Evolutionary conservation across 306 rosid species (phyloP).

Genomic region (Sicyos baderoa): DNA sequence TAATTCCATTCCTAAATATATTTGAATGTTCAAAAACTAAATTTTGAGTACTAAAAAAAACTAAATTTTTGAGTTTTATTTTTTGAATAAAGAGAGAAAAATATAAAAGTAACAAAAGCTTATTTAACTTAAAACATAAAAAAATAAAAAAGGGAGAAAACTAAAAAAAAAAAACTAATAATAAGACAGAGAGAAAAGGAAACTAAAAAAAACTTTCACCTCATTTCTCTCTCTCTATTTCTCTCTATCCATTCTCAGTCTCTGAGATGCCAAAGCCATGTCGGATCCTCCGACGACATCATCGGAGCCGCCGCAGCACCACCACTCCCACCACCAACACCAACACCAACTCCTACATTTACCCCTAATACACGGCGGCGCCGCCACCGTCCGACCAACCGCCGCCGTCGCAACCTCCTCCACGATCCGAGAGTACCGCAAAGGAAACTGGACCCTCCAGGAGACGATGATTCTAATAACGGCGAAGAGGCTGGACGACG

Average conservation of each 20-base stretch:
- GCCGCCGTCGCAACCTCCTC: slow-evolving; percentile 13
- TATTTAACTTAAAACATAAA: too few species aligned
- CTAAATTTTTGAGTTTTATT: too few species aligned
- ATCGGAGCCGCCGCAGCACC: slow-evolving; percentile 27
- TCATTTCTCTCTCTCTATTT: background rate
- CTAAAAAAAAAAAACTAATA: background rate
- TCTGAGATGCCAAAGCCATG: slow-evolving; percentile 35
- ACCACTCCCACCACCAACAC: slow-evolving; percentile 25
- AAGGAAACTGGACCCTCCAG: slow-evolving; percentile 58
- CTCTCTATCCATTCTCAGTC: slow-evolving; percentile 13
- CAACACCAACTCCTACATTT: slow-evolving; percentile 22
- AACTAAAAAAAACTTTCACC: background rate
- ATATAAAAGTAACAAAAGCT: too few species aligned
- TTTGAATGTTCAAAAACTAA: too few species aligned
- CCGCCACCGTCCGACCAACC: slow-evolving; percentile 17
- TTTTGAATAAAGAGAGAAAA: too few species aligned
- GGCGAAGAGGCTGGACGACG: slow-evolving; percentile 52
- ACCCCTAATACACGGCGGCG: slow-evolving; percentile 11
- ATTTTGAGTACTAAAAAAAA: too few species aligned
- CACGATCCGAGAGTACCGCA: slow-evolving; percentile 42
- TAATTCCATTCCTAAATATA: too few species aligned
- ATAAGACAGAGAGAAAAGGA: background rate
- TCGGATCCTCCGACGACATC: slow-evolving; percentile 56
- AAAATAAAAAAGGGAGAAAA: background rate
- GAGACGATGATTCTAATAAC: slow-evolving; percentile 51